Evolutionary conservation across 306 rosid species (phyloP).

Genomic region (Luffa aegyptiaca): DNA sequence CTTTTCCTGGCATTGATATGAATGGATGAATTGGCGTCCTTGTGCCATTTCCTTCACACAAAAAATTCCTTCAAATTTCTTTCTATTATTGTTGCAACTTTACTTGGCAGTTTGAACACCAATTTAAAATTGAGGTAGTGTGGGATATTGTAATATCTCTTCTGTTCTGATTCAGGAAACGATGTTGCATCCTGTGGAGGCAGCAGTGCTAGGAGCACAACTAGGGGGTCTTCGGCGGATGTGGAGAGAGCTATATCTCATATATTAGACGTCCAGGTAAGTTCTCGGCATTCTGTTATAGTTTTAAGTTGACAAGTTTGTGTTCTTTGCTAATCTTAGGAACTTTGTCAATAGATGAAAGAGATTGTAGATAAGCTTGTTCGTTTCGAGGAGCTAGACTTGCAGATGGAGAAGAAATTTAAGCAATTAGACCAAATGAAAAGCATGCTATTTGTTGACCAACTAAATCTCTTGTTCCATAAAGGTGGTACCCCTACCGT

Average conservation of each 20-base stretch:
- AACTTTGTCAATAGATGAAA: slow-evolving; percentile 46
- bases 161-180: slow-evolving; percentile 31
- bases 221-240: slow-evolving; percentile 31
- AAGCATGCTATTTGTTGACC: slow-evolving; percentile 59
- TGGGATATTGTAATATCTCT: neutral
- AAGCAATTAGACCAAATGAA: slow-evolving; percentile 65
- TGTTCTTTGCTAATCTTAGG: slow-evolving; percentile 15
- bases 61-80: neutral
- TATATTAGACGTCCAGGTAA: slow-evolving; percentile 49
- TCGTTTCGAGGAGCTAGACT: slow-evolving; percentile 53
- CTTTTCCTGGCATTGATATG: neutral
- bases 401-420: slow-evolving; percentile 64
- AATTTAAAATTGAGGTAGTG: neutral
- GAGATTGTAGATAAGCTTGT: slow-evolving; percentile 53
- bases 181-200: slow-evolving; percentile 32
- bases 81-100: neutral
- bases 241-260: slow-evolving; percentile 56
- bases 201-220: slow-evolving; percentile 11
- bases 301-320: neutral
- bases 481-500: slow-evolving; percentile 25
- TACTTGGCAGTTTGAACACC: neutral
- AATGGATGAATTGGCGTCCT: neutral
- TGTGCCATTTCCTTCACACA: neutral
- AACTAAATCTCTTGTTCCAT: slow-evolving; percentile 45
- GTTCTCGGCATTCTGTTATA: slow-evolving; percentile 5